These are phyloP conservation scores for Pichia sp. DNA, from an alignment of 1,139 yeast species.

Conservation along the genomic window DNA sequence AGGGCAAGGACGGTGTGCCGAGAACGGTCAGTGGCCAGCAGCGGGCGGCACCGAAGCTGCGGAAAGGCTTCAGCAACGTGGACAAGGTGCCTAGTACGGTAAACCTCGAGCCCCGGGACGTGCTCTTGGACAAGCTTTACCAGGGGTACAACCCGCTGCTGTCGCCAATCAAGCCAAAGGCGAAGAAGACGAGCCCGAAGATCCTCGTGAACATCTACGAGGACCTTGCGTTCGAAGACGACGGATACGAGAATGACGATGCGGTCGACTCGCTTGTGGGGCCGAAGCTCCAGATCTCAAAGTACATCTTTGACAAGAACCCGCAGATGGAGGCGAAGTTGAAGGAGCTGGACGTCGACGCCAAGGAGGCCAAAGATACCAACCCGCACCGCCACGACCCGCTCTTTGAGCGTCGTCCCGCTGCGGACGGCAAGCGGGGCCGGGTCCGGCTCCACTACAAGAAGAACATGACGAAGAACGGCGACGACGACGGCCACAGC, in stretches of 20 bases:
- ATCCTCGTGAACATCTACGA: constrained; percentile 17
- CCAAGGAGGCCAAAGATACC: neutral
- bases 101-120: constrained; percentile 30
- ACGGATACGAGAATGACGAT: constrained; percentile 12
- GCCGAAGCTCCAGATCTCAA: constrained; percentile 20
- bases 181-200: constrained; percentile 14
- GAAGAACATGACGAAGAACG: constrained; percentile 9
- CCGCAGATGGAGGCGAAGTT: constrained; percentile 18
- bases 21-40: neutral
- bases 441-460: constrained; percentile 12
- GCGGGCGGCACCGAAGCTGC: constrained; percentile 13
- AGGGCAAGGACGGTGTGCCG: neutral
- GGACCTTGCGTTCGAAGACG: constrained; percentile 17
- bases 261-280: constrained; percentile 13
- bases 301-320: constrained; percentile 19
- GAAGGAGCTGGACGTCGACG: constrained; percentile 9
- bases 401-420: constrained; percentile 5
- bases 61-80: constrained; percentile 31
- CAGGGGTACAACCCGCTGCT: constrained; percentile 34
- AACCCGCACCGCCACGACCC: neutral
- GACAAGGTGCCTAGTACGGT: constrained; percentile 32
- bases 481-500: neutral
- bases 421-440: constrained; percentile 7
- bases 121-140: constrained; percentile 31
- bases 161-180: constrained; percentile 29